Conservation (phyloP, 1,284 basidiomycete genomes). For the Gastroboletus turbinatus region DNA sequence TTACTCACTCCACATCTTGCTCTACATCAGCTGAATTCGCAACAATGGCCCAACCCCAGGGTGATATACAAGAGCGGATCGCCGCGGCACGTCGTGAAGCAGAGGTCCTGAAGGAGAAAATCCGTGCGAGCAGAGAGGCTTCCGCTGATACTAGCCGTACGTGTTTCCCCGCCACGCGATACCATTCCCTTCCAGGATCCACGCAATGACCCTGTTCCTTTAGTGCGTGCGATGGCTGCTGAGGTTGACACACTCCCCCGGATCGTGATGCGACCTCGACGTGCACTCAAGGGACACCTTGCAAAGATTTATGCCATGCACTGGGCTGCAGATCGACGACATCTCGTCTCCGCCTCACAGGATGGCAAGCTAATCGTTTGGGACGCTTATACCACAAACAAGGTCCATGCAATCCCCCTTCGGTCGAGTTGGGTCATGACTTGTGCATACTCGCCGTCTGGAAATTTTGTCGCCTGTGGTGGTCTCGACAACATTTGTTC, state of each 20-base stretch:
- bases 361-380: slow-evolving; percentile 99
- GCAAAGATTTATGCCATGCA: slow-evolving; percentile 99
- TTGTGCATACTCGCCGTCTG: slow-evolving; percentile 96
- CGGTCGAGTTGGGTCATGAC: slow-evolving; percentile 99
- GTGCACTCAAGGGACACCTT: slow-evolving; percentile 94
- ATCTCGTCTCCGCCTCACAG: slow-evolving; percentile 97
- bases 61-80: slow-evolving; percentile 92
- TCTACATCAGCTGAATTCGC: slow-evolving; percentile 6
- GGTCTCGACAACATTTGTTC: slow-evolving; percentile 99
- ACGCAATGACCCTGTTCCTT: slow-evolving; percentile 19
- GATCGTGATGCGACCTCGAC: slow-evolving; percentile 92
- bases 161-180: slow-evolving; percentile 37
- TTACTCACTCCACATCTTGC: not conserved
- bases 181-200: not conserved
- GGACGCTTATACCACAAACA: slow-evolving; percentile 99
- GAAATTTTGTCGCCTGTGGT: slow-evolving; percentile 96
- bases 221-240: slow-evolving; percentile 94
- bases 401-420: slow-evolving; percentile 97
- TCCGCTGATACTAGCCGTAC: slow-evolving; percentile 94
- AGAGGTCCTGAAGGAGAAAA: slow-evolving; percentile 96
- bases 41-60: slow-evolving; percentile 74
- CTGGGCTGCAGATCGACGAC: slow-evolving; percentile 95
- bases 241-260: slow-evolving; percentile 94
- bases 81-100: slow-evolving; percentile 95
- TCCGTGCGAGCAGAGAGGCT: slow-evolving; percentile 90